Base-by-base conservation (phyloP, 805 yeast genomes). In the Ogataea ramenticola region DNA sequence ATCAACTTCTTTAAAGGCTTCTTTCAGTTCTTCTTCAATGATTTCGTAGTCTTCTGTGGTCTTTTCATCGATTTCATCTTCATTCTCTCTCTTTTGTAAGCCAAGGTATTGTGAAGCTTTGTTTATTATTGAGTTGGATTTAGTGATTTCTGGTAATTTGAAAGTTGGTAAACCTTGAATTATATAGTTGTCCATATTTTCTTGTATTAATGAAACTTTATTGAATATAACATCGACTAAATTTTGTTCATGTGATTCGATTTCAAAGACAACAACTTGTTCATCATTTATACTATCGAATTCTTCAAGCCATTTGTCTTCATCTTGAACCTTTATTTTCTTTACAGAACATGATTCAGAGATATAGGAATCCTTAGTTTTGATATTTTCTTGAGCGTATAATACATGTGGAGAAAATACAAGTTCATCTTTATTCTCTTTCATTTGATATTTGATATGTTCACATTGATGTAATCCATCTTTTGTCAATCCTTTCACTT, bases 91-190 rank as follows among this genome's bases (percentile, higher is more conserved):
- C 36, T 49, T 48, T 24, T 45, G 42, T 32, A 40, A 36, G 14
- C 42, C 49, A n/a, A 53, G 29, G 41, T 46, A 50, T 3, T 42
- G 12, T 14, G 55, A 42, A 4, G 59, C 53, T 27, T 46, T 46
- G 20, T 47, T 46, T 2, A 51, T 8, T n/a, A 57, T 30, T 5
- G 55, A 47, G 34, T 49, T 47, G 1, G 51, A 42, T 8, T 38
- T 36, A 14, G 20, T 31, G 6, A 10, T 16, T 17, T 6, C 4
- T 16, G 37, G 37, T 3, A 5, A 4, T 10, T 43, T 36, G 39
- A 53, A 53, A 8, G 48, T 33, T 31, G 69, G 69, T 22, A 63
- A 39, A 17, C 68, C 68, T 50, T 65, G 68, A 36, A 65, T 48
- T 26, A 63, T 53, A 9, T 62, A 46, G 24, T 47, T 40, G 4